These are phyloP conservation scores for Mycena vitilis DNA, from an alignment of 768 basidiomycete genomes.

Conservation along the genomic window DNA sequence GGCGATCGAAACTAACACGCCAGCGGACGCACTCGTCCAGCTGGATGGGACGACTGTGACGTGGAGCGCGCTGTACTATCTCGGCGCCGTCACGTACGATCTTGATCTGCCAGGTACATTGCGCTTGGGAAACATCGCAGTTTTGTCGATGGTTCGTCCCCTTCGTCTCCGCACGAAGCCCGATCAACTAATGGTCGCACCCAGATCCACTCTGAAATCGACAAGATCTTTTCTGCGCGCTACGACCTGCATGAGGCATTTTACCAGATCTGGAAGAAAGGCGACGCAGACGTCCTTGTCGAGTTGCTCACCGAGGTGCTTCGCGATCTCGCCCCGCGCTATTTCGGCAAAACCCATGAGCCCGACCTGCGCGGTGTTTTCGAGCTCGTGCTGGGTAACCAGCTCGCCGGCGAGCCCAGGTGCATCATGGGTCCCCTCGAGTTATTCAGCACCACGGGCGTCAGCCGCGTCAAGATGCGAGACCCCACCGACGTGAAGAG, in stretches of 20 bases:
- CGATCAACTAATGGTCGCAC: no score
- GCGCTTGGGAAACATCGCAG: slow-evolving; percentile 10
- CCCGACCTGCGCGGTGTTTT: slow-evolving; percentile 17
- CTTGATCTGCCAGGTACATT: not conserved
- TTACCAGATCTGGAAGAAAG: not conserved
- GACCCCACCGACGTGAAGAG: not conserved
- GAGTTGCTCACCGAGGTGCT: slow-evolving; percentile 9
- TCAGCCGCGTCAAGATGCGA: not conserved
- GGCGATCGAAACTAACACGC: not conserved
- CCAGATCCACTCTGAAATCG: slow-evolving; percentile 21
- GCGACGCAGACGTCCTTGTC: slow-evolving; percentile 1
- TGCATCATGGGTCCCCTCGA: not conserved
- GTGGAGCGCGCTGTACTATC: slow-evolving; percentile 6
- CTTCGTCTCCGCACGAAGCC: no score
- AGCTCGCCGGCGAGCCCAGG: not conserved
- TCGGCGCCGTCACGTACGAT: slow-evolving; percentile 13
- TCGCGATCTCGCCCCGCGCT: not conserved
- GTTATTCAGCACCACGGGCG: not conserved
- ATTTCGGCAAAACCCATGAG: not conserved
- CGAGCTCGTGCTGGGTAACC: slow-evolving; percentile 21
- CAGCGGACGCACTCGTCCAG: not conserved
- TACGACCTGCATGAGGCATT: not conserved
- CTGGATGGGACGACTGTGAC: not conserved
- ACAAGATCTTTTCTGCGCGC: not conserved
- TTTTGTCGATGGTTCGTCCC: slow-evolving; percentile 10